Base-by-base conservation (phyloP, 2,329 filamentous ascomycete genomes). In the Penicillium glabrum region DNA sequence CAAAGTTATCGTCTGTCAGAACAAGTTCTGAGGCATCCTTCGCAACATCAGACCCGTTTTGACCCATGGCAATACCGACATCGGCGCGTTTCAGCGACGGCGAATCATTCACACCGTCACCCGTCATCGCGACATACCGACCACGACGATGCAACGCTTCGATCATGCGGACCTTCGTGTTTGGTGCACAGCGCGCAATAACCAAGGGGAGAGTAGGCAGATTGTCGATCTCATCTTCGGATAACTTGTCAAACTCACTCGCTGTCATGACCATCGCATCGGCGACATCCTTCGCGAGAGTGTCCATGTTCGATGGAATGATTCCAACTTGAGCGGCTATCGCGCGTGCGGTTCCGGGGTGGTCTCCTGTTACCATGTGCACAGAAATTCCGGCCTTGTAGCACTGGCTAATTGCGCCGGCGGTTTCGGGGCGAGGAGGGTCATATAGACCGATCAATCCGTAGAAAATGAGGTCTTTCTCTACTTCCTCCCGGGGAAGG, bases 401-500 rank as follows among this genome's bases (percentile, higher is more conserved):
- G 67, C 89, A 91, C 67, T 88, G 83, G 23, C 79, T 79, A 56
- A 93, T 90, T 7, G 89, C 87, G 1, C 80, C 82, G 23, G 87
- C 89, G 0, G 91, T 92, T 75, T 96, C 91, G 2, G 86, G 84
- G 1, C 91, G 89, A 54, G 91, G 91, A 3, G 91, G 91, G 64
- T 96, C 91, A 69, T 95, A 93, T 61, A 96, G 88, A 54, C 91
- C 91, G 48, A 89, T 87, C 10, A 96, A 82, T n/a, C 92, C 93
- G 14, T 90, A 83, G 59, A 96, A 89, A 3, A 81, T 83, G 31
- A 96, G 83, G 29, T 84, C 80, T 35, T 79, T 77, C 69, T 96
- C 91, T 14, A 93, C 82, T 5, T 81, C 75, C 6, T 79, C 75
- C 6, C 91, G 89, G 19, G 66, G 60, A 23, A 68, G 66, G 7